Evolutionary conservation across 495 filamentous ascomycete genomes (phyloP).

Genomic region (Aspergillus heteromorphus): DNA sequence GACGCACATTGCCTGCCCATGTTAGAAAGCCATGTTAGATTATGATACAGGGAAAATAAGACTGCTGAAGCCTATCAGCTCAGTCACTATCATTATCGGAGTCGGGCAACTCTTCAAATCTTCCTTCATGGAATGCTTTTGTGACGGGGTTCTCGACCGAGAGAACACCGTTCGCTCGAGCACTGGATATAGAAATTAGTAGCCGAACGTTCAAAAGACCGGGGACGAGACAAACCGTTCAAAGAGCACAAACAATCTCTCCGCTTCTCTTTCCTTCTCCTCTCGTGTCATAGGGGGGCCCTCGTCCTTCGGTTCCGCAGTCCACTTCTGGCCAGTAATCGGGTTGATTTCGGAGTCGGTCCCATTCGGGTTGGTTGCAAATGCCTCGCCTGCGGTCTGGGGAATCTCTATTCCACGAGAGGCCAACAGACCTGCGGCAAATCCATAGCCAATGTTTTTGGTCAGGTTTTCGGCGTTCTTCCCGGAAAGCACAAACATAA

Average conservation of each 20-base stretch:
- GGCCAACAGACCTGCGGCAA: slow-evolving; percentile 82
- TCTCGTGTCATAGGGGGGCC: slow-evolving; percentile 75
- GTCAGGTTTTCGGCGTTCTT: slow-evolving; percentile 68
- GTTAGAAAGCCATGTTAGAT: neutral
- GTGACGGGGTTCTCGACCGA: slow-evolving; percentile 80
- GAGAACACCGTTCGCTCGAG: slow-evolving; percentile 78
- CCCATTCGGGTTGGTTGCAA: slow-evolving; percentile 37
- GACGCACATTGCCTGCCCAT: neutral
- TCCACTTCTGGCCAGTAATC: slow-evolving; percentile 80
- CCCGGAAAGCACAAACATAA: slow-evolving; percentile 83
- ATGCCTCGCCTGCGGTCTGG: slow-evolving; percentile 55
- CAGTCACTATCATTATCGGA: slow-evolving; percentile 41
- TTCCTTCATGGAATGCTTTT: slow-evolving; percentile 67
- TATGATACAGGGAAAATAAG: neutral
- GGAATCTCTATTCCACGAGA: slow-evolving; percentile 75
- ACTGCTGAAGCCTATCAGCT: neutral
- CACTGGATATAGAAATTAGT: slow-evolving; percentile 36
- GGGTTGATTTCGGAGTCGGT: slow-evolving; percentile 60
- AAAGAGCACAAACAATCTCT: slow-evolving; percentile 89
- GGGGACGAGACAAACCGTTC: slow-evolving; percentile 59
- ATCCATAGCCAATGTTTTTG: slow-evolving; percentile 84
- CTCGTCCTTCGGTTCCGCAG: slow-evolving; percentile 55
- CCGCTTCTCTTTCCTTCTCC: slow-evolving; percentile 90
- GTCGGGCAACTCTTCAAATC: slow-evolving; percentile 64
- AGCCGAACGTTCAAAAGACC: neutral